Evolutionary conservation across 805 yeast species (phyloP).

Genomic region (Lachancea dasiensis): DNA sequence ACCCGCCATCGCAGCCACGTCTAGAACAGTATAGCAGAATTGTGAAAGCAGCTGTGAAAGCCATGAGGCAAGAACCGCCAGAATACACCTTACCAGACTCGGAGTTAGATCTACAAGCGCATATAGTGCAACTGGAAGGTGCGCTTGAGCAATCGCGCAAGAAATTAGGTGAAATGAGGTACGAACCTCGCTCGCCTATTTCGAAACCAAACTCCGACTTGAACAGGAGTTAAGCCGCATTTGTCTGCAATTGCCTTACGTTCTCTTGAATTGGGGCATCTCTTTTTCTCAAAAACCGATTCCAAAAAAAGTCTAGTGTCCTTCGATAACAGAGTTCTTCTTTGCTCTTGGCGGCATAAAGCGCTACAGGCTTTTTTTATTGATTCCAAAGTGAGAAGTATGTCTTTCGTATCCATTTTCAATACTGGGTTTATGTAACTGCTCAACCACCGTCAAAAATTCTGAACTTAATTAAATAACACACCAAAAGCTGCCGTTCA

Average conservation of each 20-base stretch:
- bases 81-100: constrained; percentile 56
- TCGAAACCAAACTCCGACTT: constrained; percentile 22
- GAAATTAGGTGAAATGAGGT: constrained; percentile 78
- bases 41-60: constrained; percentile 72
- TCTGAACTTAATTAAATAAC: constrained; percentile 1
- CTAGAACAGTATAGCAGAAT: constrained; percentile 62
- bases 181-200: constrained; percentile 41
- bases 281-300: constrained; percentile 18
- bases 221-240: constrained; percentile 20
- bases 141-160: constrained; percentile 66
- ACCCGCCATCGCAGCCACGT: constrained; percentile 67
- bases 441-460: background rate
- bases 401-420: constrained; percentile 6
- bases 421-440: constrained; percentile 2
- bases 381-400: constrained; percentile 6
- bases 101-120: constrained; percentile 92
- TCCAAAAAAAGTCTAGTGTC: constrained; percentile 16
- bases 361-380: constrained; percentile 5
- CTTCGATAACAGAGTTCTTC: constrained; percentile 11
- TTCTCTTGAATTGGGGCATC: constrained; percentile 21
- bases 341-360: constrained; percentile 6
- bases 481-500: constrained; percentile 8
- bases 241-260: constrained; percentile 19
- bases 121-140: constrained; percentile 76
- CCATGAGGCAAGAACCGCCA: constrained; percentile 48